Evolutionary conservation across 2,329 filamentous ascomycete species (phyloP).

Genomic region (Claviceps sorghi): DNA sequence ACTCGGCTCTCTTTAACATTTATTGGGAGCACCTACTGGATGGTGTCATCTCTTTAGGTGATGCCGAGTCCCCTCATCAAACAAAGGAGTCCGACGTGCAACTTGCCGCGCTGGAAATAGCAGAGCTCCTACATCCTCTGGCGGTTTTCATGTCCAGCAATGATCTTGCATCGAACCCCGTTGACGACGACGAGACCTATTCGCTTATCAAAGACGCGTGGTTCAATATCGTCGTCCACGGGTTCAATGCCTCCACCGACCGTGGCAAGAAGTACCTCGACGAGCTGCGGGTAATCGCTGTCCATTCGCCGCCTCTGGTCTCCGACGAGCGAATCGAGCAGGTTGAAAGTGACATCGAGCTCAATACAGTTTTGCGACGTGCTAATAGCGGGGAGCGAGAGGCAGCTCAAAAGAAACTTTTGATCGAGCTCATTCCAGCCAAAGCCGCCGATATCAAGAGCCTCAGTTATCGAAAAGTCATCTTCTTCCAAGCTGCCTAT

Average conservation of each 20-base stretch:
- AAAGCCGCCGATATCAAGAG: slow-evolving; percentile 66
- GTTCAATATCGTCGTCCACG: slow-evolving; percentile 96
- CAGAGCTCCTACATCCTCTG: slow-evolving; percentile 74
- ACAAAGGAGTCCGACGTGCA: slow-evolving; percentile 66
- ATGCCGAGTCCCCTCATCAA: slow-evolving; percentile 60
- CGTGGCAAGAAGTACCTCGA: slow-evolving; percentile 57
- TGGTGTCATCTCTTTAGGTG: slow-evolving; percentile 77
- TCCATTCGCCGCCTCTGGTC: slow-evolving; percentile 75
- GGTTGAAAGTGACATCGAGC: slow-evolving; percentile 88
- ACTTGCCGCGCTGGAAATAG: slow-evolving; percentile 73
- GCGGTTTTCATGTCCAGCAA: slow-evolving; percentile 64
- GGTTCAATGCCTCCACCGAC: slow-evolving; percentile 62
- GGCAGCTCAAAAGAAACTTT: slow-evolving; percentile 62
- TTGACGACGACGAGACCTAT: slow-evolving; percentile 52
- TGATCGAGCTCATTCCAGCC: slow-evolving; percentile 59
- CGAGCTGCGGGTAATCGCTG: slow-evolving; percentile 71
- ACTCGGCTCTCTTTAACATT: slow-evolving; percentile 64
- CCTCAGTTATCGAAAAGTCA: slow-evolving; percentile 76
- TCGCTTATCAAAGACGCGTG: slow-evolving; percentile 77
- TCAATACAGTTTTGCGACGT: slow-evolving; percentile 82
- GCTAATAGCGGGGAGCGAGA: slow-evolving; percentile 71
- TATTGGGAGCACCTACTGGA: slow-evolving; percentile 78
- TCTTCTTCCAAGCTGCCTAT: slow-evolving; percentile 84
- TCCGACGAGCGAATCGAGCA: slow-evolving; percentile 80
- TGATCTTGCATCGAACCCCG: slow-evolving; percentile 34